Conservation (phyloP, 2,329 filamentous ascomycete species). For the Alternaria metachromatica region DNA sequence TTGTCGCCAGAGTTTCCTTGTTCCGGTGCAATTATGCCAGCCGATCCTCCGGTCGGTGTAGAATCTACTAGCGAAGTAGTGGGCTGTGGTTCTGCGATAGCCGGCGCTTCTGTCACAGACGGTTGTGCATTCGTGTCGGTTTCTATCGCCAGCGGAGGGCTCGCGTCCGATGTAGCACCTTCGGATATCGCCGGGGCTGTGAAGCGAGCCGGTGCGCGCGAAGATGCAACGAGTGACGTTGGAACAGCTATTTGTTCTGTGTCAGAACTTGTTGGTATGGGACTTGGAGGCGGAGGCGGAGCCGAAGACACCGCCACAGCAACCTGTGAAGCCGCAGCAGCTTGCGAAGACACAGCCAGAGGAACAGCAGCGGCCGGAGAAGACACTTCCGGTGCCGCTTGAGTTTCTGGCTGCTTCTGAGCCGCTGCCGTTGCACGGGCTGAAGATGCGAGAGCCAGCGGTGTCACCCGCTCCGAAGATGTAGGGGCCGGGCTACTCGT, state of each 20-base stretch:
- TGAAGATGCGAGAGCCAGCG: constrained; percentile 30
- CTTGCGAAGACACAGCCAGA: neutral
- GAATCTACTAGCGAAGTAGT: constrained; percentile 23
- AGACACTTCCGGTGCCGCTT: constrained; percentile 3
- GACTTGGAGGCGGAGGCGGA: constrained; percentile 18
- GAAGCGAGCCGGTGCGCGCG: constrained; percentile 8
- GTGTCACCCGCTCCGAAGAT: constrained; percentile 27
- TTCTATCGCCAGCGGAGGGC: constrained; percentile 18
- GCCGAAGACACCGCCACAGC: constrained; percentile 14
- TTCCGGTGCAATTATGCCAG: constrained; percentile 39
- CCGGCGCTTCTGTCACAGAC: constrained; percentile 17
- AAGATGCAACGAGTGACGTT: constrained; percentile 18
- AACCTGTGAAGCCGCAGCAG: constrained; percentile 15
- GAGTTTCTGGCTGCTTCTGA: neutral
- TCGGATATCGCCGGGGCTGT: constrained; percentile 20
- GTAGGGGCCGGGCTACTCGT: constrained; percentile 41
- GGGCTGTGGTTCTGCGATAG: constrained; percentile 17
- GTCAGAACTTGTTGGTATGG: constrained; percentile 42
- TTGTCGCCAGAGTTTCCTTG: constrained; percentile 19
- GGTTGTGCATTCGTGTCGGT: constrained; percentile 16
- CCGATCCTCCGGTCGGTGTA: constrained; percentile 30
- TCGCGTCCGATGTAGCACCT: constrained; percentile 17
- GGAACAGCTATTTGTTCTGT: constrained; percentile 32
- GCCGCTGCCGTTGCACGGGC: constrained; percentile 16
- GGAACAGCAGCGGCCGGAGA: neutral